A percentile compares a stretch with the other conserved stretches of the same genome.
phyloP scores from a whole-genome alignment of 78 protist species.

The Chrysochromulina tobinii region DNA sequence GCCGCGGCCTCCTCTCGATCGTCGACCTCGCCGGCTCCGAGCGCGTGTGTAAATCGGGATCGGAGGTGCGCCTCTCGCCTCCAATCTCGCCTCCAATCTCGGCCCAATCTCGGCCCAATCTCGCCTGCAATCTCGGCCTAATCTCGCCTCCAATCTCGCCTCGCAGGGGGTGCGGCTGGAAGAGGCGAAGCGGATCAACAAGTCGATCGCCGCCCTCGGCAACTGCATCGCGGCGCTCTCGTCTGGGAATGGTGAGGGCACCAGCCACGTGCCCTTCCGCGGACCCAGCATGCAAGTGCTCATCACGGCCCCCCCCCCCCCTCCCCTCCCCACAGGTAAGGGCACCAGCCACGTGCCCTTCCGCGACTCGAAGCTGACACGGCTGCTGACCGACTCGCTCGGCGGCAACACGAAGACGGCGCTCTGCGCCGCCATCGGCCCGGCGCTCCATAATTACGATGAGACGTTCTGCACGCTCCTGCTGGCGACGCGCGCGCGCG shows the following conservation, averaged over 20 bases:
- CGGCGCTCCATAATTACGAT: not conserved
- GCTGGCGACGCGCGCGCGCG: constrained; percentile 27
- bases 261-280: constrained; percentile 60
- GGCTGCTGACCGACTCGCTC: constrained; percentile 64
- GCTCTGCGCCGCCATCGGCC: constrained; percentile 37
- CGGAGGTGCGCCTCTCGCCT: not conserved
- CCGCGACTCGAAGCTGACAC: constrained; percentile 63
- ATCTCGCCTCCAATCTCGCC: too few relatives aligned
- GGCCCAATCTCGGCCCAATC: too few relatives aligned
- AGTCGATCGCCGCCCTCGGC: constrained; percentile 68
- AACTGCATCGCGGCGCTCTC: constrained; percentile 69
- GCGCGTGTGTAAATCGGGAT: constrained; percentile 46
- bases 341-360: constrained; percentile 51
- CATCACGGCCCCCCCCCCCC: too few relatives aligned
- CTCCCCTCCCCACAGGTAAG: not conserved
- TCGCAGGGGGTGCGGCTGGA: constrained; percentile 53
- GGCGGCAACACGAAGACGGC: constrained; percentile 69
- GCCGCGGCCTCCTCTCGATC: constrained; percentile 42
- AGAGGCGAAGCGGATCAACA: constrained; percentile 77
- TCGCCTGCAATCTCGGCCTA: too few relatives aligned
- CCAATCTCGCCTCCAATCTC: too few relatives aligned
- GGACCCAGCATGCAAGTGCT: too few relatives aligned
- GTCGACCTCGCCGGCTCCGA: constrained; percentile 83
- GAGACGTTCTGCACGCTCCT: constrained; percentile 42
- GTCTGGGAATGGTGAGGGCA: not conserved